Conservation (phyloP, 2,329 filamentous ascomycete species). For the Hypoxylon sp. region DNA sequence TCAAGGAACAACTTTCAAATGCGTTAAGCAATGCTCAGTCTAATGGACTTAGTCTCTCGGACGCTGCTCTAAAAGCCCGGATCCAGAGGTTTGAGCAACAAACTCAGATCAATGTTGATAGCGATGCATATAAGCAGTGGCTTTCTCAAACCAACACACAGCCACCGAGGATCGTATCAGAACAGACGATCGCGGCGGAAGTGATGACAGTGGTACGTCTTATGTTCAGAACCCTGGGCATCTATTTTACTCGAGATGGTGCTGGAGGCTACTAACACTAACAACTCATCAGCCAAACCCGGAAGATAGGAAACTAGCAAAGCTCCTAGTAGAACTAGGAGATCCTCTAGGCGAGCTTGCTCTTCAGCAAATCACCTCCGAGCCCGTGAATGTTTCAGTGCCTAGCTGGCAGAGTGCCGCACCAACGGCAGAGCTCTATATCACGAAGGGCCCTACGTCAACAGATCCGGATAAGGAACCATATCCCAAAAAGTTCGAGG, state of each 20-base stretch:
- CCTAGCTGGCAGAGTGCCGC: conserved; percentile 55
- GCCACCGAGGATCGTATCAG: conserved; percentile 48
- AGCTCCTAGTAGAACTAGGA: conserved; percentile 45
- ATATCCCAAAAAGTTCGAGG: conserved; percentile 80
- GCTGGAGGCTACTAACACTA: conserved; percentile 12
- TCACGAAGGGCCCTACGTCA: conserved; percentile 46
- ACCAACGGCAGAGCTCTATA: conserved; percentile 53
- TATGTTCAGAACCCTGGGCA: not conserved
- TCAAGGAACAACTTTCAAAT: conserved; percentile 46
- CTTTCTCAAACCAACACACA: conserved; percentile 37
- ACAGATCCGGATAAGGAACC: conserved; percentile 60
- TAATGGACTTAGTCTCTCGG: conserved; percentile 34
- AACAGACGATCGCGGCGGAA: conserved; percentile 48
- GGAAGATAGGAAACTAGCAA: conserved; percentile 43
- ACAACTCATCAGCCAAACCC: conserved; percentile 38
- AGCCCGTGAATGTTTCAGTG: conserved; percentile 38
- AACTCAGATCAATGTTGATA: conserved; percentile 50
- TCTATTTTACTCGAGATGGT: conserved; percentile 2
- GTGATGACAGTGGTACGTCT: conserved; percentile 43
- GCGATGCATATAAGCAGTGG: conserved; percentile 50
- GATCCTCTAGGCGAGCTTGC: conserved; percentile 43
- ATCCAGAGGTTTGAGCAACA: conserved; percentile 51
- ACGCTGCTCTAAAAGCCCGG: conserved; percentile 48
- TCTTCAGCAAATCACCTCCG: conserved; percentile 32
- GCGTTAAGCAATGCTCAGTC: conserved; percentile 35